Evolutionary conservation across 768 basidiomycete species (phyloP).

Genomic region (Epithele typhae): DNA sequence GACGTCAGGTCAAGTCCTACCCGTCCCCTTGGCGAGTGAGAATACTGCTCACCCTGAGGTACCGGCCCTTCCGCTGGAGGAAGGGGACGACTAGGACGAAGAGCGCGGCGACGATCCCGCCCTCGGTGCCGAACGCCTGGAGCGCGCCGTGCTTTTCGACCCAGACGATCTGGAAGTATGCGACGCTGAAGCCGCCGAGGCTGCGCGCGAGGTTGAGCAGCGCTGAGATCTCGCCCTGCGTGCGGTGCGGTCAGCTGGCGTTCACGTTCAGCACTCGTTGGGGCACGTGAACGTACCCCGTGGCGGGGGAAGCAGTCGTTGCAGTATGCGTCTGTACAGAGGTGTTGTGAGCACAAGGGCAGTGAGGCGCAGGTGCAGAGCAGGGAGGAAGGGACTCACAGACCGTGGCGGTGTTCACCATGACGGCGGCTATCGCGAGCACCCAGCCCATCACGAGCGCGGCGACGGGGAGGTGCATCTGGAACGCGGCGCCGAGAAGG

Average conservation of each 20-base stretch:
- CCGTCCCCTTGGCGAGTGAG: no score
- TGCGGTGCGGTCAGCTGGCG: no score
- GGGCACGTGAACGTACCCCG: no score
- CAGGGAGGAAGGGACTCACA: conserved; percentile 33
- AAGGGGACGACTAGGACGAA: conserved; percentile 48
- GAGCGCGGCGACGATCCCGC: conserved; percentile 49
- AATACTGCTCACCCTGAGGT: no score
- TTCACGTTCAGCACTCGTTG: no score
- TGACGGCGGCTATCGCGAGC: conserved; percentile 46
- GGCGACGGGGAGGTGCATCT: conserved; percentile 45
- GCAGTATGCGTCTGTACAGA: conserved; percentile 43
- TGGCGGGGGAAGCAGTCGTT: conserved; percentile 47
- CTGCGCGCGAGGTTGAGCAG: conserved; percentile 51
- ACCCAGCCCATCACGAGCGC: conserved; percentile 65
- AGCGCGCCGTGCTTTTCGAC: conserved; percentile 52
- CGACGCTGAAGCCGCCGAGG: conserved; percentile 57
- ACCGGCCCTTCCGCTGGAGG: conserved; percentile 44
- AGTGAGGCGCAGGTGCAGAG: no score
- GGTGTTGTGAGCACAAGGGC: no score
- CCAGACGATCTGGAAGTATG: conserved; percentile 65
- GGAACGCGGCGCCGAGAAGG: conserved; percentile 47
- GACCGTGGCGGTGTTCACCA: conserved; percentile 61
- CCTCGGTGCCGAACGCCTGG: conserved; percentile 56
- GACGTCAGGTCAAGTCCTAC: no score
- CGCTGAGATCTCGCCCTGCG: conserved; percentile 55